A percentile compares a stretch with the other conserved stretches of the same genome.
These are phyloP conservation scores for Fusarium praegraminearum DNA, from an alignment of 2,329 filamentous ascomycete genomes.

Conservation along the genomic window DNA sequence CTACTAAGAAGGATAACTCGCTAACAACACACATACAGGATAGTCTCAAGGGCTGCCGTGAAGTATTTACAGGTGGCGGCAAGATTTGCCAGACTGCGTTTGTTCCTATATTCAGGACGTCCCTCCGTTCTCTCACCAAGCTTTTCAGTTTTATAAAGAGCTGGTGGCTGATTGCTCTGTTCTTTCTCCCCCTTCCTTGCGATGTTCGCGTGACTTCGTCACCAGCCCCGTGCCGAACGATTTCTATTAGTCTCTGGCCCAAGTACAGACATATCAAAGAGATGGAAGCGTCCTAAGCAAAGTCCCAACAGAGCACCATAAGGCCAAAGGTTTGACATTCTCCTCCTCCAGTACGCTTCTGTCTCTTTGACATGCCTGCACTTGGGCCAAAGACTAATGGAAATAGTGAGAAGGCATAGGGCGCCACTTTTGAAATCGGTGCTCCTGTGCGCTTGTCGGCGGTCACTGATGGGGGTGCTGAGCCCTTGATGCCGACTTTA, in stretches of 20 bases:
- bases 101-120: too few species aligned
- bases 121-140: too few species aligned
- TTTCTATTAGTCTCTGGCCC: not conserved
- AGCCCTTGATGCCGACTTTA: not conserved
- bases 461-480: not conserved
- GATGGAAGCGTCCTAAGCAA: not conserved
- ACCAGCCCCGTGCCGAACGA: not conserved
- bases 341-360: not conserved
- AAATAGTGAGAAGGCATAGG: not conserved
- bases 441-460: not conserved
- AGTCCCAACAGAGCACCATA: not conserved
- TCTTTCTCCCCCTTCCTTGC: not conserved
- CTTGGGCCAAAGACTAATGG: not conserved
- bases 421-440: not conserved
- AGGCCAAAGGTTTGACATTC: not conserved
- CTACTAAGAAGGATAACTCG: too few species aligned
- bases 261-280: not conserved
- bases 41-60: not conserved
- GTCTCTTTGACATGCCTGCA: not conserved
- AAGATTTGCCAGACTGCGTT: not conserved
- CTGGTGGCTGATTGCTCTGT: too few species aligned
- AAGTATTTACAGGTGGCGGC: not conserved
- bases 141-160: too few species aligned
- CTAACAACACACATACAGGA: not conserved
- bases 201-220: not conserved